Base-by-base conservation (phyloP, 257 asterid genomes). In the Ocimum tenuiflorum region DNA sequence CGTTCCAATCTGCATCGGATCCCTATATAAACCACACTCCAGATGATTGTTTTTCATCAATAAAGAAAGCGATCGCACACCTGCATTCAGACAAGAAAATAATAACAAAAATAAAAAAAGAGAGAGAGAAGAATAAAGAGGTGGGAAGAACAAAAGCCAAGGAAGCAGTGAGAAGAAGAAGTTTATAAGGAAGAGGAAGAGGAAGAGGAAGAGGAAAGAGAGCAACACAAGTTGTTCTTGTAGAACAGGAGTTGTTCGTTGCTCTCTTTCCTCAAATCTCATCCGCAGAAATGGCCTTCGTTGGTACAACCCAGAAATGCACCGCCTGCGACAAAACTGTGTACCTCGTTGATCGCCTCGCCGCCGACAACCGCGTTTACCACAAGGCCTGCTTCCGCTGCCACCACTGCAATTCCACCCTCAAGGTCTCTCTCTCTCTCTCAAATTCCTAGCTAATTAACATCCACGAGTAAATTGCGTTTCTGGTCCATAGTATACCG, bases 381-480 rank as follows among this genome's bases (percentile, higher is more conserved):
- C 96, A 87, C 75, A 89, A 89, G 73, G 84, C 95, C 0, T 89
- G 95, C 62, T 89, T 89, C 73, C 82, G 89, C 0, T 85, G 95
- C 81, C 84, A 85, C 79, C 87, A 87, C 62, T 89, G 95, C 85
- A 81, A 82, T 0, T 69, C 85, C 42, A 89, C 94, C 66, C 94
- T 86, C n/a, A 86, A 88, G 94, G 94, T 83, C 12, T 1, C 33
- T 64, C 49, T 57, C 49, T 54, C 15, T 51, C 12, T 1, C 33
- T 64, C 45, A 8, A 9, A 8, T 3, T 38, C 41, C 8, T 2
- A 6, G n/a, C n/a, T n/a, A n/a, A n/a, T n/a, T n/a, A n/a, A n/a
- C n/a, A n/a, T n/a, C n/a, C n/a, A n/a, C n/a, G n/a, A n/a, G n/a
- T n/a, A n/a, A n/a, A n/a, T n/a, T n/a, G n/a, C n/a, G n/a, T n/a